Conservation (phyloP, 306 rosid species). For the Clitoria ternatea region DNA sequence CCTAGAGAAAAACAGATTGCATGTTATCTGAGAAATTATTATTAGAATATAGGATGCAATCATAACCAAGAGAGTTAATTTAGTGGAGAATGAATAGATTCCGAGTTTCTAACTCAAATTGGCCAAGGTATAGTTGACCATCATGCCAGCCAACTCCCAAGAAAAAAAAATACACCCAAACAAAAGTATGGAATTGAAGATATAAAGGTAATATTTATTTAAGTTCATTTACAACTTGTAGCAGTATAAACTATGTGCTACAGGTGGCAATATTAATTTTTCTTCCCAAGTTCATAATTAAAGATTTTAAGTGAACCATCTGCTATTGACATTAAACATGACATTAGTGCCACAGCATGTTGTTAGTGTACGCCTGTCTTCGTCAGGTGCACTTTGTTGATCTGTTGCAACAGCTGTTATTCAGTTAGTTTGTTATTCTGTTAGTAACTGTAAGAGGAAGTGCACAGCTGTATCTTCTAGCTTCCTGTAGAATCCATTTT, state of each 20-base stretch:
- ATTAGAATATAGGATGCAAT: neutral
- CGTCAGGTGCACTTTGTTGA: no score
- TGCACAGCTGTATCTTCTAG: no score
- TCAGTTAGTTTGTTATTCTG: no score
- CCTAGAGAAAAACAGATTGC: constrained; percentile 40
- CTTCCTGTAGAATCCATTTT: no score
- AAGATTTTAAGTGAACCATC: neutral
- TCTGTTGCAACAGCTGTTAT: no score
- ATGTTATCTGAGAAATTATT: constrained; percentile 12
- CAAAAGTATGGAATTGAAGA: neutral
- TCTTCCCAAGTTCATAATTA: neutral
- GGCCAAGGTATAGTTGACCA: neutral
- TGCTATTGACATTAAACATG: neutral
- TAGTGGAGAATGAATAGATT: neutral
- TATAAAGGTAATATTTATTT: neutral
- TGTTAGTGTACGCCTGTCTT: no score
- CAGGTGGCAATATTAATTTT: neutral
- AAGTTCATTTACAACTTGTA: constrained; percentile 1
- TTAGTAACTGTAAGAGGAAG: no score
- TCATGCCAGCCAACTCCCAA: neutral
- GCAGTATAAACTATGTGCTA: neutral
- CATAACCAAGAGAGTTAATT: neutral
- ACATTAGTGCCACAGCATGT: neutral
- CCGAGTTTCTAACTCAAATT: neutral
- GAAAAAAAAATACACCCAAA: neutral